These are phyloP conservation scores for Pleurotus platypus DNA, from an alignment of 768 basidiomycete genomes.

Conservation along the genomic window DNA sequence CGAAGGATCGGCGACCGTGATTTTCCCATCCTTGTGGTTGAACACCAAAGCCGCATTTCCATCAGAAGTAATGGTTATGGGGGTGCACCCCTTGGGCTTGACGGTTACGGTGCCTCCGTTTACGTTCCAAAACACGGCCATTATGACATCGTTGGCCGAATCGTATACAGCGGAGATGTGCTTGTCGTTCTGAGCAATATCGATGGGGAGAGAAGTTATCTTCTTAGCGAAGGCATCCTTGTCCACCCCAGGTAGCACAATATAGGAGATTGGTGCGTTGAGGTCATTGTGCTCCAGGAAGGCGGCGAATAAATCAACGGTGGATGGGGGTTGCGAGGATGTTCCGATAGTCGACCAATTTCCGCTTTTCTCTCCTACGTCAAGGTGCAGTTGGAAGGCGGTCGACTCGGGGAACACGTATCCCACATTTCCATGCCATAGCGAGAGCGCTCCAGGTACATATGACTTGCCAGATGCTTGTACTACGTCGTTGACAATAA, in stretches of 20 bases:
- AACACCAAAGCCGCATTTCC: conserved; percentile 44
- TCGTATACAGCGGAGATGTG: conserved; percentile 52
- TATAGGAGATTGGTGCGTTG: conserved; percentile 43
- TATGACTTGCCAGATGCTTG: conserved; percentile 17
- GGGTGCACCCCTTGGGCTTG: conserved; percentile 12
- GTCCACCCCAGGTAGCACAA: conserved; percentile 51
- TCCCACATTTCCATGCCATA: conserved; percentile 70
- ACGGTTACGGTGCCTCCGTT: conserved; percentile 41
- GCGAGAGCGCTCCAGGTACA: conserved; percentile 24
- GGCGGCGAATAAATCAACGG: conserved; percentile 61
- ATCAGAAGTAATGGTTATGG: conserved; percentile 31
- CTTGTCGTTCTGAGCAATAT: conserved; percentile 42
- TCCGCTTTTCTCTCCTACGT: conserved; percentile 48
- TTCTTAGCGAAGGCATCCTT: conserved; percentile 38
- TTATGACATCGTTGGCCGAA: conserved; percentile 30
- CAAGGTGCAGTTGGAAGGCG: conserved; percentile 31
- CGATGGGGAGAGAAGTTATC: conserved; percentile 22
- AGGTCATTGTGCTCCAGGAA: conserved; percentile 45
- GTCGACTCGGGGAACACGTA: conserved; percentile 43
- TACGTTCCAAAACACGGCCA: conserved; percentile 55
- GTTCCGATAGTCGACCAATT: conserved; percentile 63
- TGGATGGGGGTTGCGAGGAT: conserved; percentile 52
- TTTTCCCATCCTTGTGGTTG: conserved; percentile 30
- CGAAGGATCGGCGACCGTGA: conserved; percentile 66
- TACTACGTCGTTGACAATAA: conserved; percentile 30